phyloP scores from a whole-genome alignment of 768 basidiomycete species.

The Lentinula lateritia region DNA sequence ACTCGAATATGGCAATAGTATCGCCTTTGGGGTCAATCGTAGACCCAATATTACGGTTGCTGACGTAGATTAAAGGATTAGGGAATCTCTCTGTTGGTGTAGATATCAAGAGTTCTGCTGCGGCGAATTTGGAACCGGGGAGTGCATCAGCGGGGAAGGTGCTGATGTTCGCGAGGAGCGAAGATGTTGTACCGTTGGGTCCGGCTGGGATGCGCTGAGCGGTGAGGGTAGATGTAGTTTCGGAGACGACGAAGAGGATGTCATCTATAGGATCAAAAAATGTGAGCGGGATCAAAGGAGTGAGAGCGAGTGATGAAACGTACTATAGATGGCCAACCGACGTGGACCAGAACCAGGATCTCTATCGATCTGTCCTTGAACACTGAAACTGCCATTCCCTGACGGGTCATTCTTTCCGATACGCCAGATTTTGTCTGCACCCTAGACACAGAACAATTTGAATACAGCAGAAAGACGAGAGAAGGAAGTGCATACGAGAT shows the following conservation, averaged over 20 bases:
- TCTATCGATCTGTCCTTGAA: slow-evolving; percentile 58
- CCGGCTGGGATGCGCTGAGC: slow-evolving; percentile 42
- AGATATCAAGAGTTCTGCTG: slow-evolving; percentile 51
- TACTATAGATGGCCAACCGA: slow-evolving; percentile 34
- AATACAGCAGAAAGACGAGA: not conserved
- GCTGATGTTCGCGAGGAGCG: slow-evolving; percentile 40
- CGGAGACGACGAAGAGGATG: slow-evolving; percentile 47
- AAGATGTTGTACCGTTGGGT: slow-evolving; percentile 40
- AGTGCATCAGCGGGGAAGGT: slow-evolving; percentile 36
- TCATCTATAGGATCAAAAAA: slow-evolving; percentile 20
- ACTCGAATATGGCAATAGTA: slow-evolving; percentile 52
- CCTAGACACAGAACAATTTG: slow-evolving; percentile 28
- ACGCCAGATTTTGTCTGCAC: slow-evolving; percentile 67
- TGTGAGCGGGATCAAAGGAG: not conserved
- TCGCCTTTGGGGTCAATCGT: slow-evolving; percentile 45
- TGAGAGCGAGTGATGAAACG: slow-evolving; percentile 12
- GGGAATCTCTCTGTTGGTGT: slow-evolving; percentile 35
- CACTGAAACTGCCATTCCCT: slow-evolving; percentile 40
- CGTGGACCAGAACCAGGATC: slow-evolving; percentile 64
- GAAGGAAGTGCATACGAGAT: slow-evolving; percentile 41
- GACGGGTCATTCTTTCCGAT: slow-evolving; percentile 37
- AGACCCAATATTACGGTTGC: slow-evolving; percentile 49
- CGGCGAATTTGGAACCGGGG: slow-evolving; percentile 36
- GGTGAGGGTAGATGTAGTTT: slow-evolving; percentile 46
- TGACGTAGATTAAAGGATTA: slow-evolving; percentile 43